Percentiles rank a stretch among this genome's conserved stretches.
Conservation (phyloP, 2,329 filamentous ascomycete genomes). For the Cryphonectria carpinicola region DNA sequence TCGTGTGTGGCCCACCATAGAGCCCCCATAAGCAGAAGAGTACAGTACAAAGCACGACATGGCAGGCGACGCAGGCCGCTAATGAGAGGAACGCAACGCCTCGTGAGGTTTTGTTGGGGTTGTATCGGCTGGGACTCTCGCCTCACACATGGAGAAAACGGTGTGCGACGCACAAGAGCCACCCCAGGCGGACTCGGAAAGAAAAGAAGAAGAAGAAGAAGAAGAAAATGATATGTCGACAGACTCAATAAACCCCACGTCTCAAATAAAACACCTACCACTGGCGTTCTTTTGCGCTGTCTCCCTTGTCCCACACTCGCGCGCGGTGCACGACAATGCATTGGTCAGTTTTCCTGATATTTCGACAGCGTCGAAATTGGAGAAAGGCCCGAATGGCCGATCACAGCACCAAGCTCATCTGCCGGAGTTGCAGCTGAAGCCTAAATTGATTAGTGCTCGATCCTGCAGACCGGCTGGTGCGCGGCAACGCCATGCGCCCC, state of each 20-base stretch:
- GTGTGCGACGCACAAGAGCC: not conserved
- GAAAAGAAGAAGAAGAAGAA: not conserved
- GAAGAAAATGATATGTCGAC: not conserved
- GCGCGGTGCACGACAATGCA: not conserved
- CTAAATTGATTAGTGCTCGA: not conserved
- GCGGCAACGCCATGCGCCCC: not conserved
- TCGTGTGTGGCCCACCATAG: not conserved
- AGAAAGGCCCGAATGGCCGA: slow-evolving; percentile 2
- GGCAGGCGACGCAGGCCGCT: not conserved
- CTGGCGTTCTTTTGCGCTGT: not conserved
- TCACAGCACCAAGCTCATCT: slow-evolving; percentile 1
- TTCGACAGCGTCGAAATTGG: not conserved
- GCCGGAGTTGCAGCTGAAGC: not conserved
- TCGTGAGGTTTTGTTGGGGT: not conserved
- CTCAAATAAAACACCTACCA: not conserved
- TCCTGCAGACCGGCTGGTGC: not conserved
- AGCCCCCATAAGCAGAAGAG: not conserved
- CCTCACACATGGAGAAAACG: not conserved
- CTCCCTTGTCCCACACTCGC: not conserved
- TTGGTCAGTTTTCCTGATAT: not conserved
- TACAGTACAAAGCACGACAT: not conserved
- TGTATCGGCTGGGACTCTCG: not conserved
- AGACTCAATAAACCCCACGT: not conserved
- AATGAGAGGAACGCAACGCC: not conserved
- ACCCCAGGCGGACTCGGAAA: not conserved